Base-by-base conservation (phyloP, 306 rosid species). In the Datisca glomerata region DNA sequence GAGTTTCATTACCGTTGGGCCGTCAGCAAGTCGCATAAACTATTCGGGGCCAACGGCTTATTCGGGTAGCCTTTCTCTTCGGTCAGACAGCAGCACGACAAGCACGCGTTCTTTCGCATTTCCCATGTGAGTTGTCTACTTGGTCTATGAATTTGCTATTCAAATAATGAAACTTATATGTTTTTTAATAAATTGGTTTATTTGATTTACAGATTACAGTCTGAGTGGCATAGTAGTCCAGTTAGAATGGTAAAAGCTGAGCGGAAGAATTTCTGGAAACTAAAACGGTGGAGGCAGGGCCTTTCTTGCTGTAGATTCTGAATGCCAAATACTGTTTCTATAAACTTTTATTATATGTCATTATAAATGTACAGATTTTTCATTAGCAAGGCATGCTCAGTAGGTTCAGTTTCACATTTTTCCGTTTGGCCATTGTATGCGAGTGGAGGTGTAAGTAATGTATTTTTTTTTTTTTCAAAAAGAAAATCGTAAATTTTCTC, bases 51-150 rank as follows among this genome's bases (percentile, higher is more conserved):
- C 81, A 0, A 61, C 78, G 49, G 69, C 93, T 37, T 76, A 77
- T 68, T 79, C 96, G 0, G 95, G 92, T 21, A 85, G 89, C 55
- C 40, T 85, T 56, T 91, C 98, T 34, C 83, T 73, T 36, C 81
- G 98, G 40, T 84, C 96, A 0, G 96, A 91, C 32, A 80, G 98
- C 79, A 91, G 98, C 72, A 63, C 94, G 12, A 73, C 96, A 11
- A 91, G 98, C 92, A 71, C 95, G 0, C 92, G 94, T 4, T 91
- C 98, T 37, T 91, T 91, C 17, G 96, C 98, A 41, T 91, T 91
- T 53, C 98, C 98, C 0, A 27, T 80, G 98, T 84, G 64, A 21
- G 56, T 66, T 2, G 16, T 36, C 6, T 11, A 8, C 17, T 36
- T 7, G 2, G 12, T 35, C 12, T 3, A 4, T 35, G 6, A 9